Evolutionary conservation across 768 basidiomycete genomes (phyloP).

Genomic region (Lyophyllum decastes): DNA sequence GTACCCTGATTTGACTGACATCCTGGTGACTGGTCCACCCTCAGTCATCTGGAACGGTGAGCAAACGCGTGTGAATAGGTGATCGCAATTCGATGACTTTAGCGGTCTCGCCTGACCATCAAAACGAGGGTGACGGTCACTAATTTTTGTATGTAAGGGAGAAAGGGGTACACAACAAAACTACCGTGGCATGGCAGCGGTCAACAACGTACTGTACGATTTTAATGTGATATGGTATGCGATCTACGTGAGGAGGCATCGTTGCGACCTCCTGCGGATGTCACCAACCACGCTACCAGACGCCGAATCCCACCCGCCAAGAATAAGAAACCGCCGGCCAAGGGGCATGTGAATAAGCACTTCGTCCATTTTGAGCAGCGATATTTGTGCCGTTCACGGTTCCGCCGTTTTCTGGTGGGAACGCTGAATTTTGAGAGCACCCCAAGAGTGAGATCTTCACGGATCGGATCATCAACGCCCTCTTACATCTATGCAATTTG

Average conservation of each 20-base stretch:
- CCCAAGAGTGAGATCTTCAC: background rate
- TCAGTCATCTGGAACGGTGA: background rate
- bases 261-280: no score
- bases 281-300: no score
- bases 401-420: background rate
- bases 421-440: background rate
- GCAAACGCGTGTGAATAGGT: background rate
- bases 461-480: conserved; percentile 12
- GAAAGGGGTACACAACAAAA: no score
- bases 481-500: background rate
- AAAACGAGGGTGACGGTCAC: no score
- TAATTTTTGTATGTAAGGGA: background rate
- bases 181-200: no score
- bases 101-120: background rate
- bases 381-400: background rate
- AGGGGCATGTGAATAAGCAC: background rate
- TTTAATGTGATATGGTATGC: no score
- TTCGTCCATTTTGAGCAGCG: background rate
- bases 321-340: no score
- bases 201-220: no score
- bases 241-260: no score
- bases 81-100: background rate
- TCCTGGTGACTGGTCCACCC: background rate
- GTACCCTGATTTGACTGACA: background rate
- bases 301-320: no score